Conservation (phyloP, 2,329 filamentous ascomycete species). For the Aspergillus spinulosporus region DNA sequence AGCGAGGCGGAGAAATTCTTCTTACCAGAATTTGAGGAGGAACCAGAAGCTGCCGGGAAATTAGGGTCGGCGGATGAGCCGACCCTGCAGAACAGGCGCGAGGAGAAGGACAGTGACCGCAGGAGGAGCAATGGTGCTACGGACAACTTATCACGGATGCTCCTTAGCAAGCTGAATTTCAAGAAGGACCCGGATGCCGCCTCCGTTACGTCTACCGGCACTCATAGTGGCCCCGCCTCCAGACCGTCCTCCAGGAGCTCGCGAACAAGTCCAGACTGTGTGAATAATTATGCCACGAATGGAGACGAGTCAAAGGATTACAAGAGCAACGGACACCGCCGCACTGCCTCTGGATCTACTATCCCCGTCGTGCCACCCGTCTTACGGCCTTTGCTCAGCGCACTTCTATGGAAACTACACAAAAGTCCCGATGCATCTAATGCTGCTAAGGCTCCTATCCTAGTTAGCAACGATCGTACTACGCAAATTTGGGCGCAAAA, state of each 20-base stretch:
- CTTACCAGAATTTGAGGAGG: constrained; percentile 46
- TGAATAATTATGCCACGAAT: constrained; percentile 30
- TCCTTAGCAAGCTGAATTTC: constrained; percentile 50
- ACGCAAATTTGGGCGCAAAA: constrained; percentile 50
- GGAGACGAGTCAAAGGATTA: constrained; percentile 24
- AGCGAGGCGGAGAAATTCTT: constrained; percentile 48
- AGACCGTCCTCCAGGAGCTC: constrained; percentile 48
- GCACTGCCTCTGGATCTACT: constrained; percentile 34
- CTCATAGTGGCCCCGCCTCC: constrained; percentile 45
- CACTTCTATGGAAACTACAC: constrained; percentile 49
- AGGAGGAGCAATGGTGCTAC: constrained; percentile 27
- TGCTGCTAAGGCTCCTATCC: constrained; percentile 40
- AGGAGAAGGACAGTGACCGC: constrained; percentile 23
- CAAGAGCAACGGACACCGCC: constrained; percentile 33
- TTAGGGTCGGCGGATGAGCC: constrained; percentile 21
- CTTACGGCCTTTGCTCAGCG: constrained; percentile 46
- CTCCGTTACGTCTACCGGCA: constrained; percentile 44
- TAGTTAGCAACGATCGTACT: constrained; percentile 47
- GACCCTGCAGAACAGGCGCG: constrained; percentile 21
- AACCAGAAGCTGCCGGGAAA: constrained; percentile 30
- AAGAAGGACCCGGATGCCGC: constrained; percentile 42
- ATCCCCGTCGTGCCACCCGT: constrained; percentile 41
- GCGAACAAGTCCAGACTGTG: constrained; percentile 47
- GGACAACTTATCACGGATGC: constrained; percentile 49
- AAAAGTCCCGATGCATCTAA: constrained; percentile 34